Base-by-base conservation (phyloP, 2,329 filamentous ascomycete species). In the Akanthomyces dipterigenus region DNA sequence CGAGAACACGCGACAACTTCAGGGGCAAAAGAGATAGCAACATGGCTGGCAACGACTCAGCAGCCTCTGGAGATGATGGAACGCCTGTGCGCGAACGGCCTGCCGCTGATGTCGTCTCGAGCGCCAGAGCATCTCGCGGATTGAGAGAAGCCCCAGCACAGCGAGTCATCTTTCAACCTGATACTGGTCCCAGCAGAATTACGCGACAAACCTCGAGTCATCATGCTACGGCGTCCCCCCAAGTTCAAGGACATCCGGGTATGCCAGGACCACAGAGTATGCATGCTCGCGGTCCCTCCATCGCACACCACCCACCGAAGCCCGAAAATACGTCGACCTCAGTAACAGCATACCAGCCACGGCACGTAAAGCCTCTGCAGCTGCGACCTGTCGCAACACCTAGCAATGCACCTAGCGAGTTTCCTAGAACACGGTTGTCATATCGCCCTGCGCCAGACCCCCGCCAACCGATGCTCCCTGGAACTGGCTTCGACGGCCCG, bases 81-180 rank as follows among this genome's bases (percentile, higher is more conserved):
- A 86, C 84, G 20, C 83, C 84, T 9, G 75, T 75, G 24, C 80
- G 83, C 63, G 83, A 85, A 61, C 75, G 77, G n/a, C 76, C 73
- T 4, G 77, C 77, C 2, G 76, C 78, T 60, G 82, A 84, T 55
- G 76, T 79, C 16, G 78, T 80, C 26, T 83, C 83, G 4, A 81
- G 78, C 48, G 79, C 80, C 42, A 78, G 85, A 63, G 83, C 83
- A 20, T 87, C 85, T 3, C 78, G 87, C 64, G 88, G 86, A 42
- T 77, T 93, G 55, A 83, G 91, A 65, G 90, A 95, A 72, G 90
- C 90, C n/a, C 91, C 91, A 31, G 88, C 91, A 1, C 91, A 93
- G 70, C 82, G 91, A 64, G 86, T 93, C 57, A 87, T 95, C 56
- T 96, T 93, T 73, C 90, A 95, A 70, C 91, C 91, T 34, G 91